Percentiles rank a stretch among this genome's conserved stretches.
Evolutionary conservation across 2,329 filamentous ascomycete genomes (phyloP).

Genomic region (Parascedosporium putredinis): DNA sequence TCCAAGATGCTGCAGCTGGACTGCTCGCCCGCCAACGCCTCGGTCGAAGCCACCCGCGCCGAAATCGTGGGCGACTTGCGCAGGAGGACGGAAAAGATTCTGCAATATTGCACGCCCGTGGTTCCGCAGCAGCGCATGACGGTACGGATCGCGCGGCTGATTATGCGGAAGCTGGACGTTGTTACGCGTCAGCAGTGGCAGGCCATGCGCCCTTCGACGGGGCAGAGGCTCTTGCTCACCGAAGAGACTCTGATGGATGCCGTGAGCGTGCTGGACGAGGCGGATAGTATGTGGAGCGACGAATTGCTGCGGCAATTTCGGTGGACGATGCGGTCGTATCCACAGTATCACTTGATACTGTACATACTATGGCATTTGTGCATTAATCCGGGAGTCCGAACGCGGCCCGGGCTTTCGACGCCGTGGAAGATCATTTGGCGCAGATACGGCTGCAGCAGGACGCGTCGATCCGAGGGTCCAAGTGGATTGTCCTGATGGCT

Average conservation of each 20-base stretch:
- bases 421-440: constrained; percentile 12
- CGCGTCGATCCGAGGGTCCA: constrained; percentile 13
- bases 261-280: constrained; percentile 21
- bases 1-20: constrained; percentile 16
- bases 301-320: constrained; percentile 26
- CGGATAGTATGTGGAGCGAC: constrained; percentile 19
- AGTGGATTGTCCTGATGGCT: constrained; percentile 21
- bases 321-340: constrained; percentile 28
- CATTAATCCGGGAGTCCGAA: constrained; percentile 21
- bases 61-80: constrained; percentile 26
- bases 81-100: background rate
- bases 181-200: constrained; percentile 20
- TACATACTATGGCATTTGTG: constrained; percentile 33
- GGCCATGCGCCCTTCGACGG: constrained; percentile 12
- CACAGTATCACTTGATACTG: constrained; percentile 31
- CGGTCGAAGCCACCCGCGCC: constrained; percentile 20
- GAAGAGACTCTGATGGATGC: constrained; percentile 25
- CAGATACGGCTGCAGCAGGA: constrained; percentile 3
- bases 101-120: constrained; percentile 36
- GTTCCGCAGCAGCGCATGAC: constrained; percentile 32
- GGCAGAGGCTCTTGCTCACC: constrained; percentile 15
- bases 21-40: constrained; percentile 15
- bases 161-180: constrained; percentile 25
- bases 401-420: constrained; percentile 22
- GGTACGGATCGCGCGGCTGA: constrained; percentile 17